These are phyloP conservation scores for Cystofilobasidium bisporidii DNA, from an alignment of 768 basidiomycete species.

Conservation along the genomic window DNA sequence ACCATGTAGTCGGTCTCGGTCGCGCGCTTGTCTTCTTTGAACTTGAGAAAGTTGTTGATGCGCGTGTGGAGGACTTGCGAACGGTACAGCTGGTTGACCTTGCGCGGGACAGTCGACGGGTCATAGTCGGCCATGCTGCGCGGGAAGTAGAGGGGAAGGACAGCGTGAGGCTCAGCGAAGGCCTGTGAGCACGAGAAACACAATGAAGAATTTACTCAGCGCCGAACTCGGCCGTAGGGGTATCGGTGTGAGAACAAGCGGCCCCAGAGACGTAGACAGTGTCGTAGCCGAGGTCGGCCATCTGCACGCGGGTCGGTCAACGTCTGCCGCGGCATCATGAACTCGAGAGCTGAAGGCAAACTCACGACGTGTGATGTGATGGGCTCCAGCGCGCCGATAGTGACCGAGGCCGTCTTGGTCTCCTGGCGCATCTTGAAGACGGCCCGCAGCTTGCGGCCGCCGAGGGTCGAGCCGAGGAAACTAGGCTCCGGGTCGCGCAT, in stretches of 20 bases:
- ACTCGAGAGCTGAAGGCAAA: no score
- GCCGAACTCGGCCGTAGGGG: neutral
- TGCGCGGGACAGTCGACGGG: neutral
- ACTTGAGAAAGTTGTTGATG: slow-evolving; percentile 1
- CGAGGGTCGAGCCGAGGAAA: neutral
- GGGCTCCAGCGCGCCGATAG: neutral
- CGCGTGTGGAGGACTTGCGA: neutral
- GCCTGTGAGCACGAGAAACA: neutral
- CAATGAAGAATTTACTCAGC: neutral
- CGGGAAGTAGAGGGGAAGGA: neutral
- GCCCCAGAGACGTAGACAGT: neutral
- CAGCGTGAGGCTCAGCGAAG: neutral
- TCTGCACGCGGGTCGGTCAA: no score
- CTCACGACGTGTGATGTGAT: neutral
- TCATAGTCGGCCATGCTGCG: neutral
- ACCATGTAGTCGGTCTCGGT: neutral
- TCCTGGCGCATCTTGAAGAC: neutral
- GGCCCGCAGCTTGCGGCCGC: neutral
- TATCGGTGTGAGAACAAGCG: neutral
- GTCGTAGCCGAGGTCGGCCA: slow-evolving; percentile 1
- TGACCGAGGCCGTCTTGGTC: neutral
- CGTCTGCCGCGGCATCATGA: no score
- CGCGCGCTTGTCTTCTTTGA: neutral
- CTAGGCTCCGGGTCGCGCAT: neutral
- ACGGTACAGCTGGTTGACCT: neutral